Base-by-base conservation (phyloP, 1,139 yeast species). In the Wickerhamiella infanticola region DNA sequence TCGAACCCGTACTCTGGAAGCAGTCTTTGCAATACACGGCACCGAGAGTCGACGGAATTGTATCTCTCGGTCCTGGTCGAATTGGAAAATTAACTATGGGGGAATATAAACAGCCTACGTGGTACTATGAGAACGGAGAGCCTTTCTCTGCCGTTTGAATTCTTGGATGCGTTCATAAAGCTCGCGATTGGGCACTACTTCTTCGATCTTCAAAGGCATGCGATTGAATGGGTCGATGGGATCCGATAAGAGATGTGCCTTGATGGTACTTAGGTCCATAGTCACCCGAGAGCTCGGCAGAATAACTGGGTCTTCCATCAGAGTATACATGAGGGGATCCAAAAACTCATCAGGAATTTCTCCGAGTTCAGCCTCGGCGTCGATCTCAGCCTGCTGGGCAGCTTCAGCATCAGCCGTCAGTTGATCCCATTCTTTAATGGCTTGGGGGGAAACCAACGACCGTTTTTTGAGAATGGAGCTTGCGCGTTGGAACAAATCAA, bases 171-270 rank as follows among this genome's bases (percentile, higher is more conserved):
- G 74, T 39, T 63, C 59, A 58, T 71, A 79, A 58, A 86, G 68
- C 50, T 79, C 93, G 1, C 66, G 68, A 62, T 85, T 55, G 26
- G 93, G 94, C 25, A 73, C 62, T 25, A 86, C 95, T 54, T 93
- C 95, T 53, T 88, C 97, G 45, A 90, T 64, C 57, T 77, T 85
- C 54, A 93, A 69, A 2, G 98, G 97, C 64, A 79, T 72, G 64
- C 99, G 77, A 63, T 90, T 93, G 65, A 93, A 93, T 9, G 99
- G 99, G 67, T 93, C 99, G 1, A 95, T 88, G 1, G 95, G 76
- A 65, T 90, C 97, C 66, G 90, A 83, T 61, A 93, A 73, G 51
- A 93, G 69, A 69, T 93, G 98, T 1, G 95, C 85, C 60, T 86
- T 88, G 57, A 93, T 83, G 1, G 97, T 93, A 24, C 93, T 74